Evolutionary conservation across 2,329 filamentous ascomycete species (phyloP).

Genomic region (Zalaria sp.): DNA sequence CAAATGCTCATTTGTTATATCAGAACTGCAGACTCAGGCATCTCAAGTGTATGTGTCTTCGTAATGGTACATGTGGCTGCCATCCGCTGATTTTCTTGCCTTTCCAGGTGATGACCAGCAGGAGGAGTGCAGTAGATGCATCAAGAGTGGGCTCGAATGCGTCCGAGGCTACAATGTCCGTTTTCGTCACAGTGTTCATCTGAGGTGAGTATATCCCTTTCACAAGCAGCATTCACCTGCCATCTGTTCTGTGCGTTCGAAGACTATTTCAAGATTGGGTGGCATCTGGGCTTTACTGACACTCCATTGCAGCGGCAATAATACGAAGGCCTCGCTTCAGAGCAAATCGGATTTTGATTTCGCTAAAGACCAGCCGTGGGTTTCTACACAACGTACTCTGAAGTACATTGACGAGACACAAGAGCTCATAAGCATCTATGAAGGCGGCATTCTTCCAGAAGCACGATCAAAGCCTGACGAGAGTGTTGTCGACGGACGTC

Average conservation of each 20-base stretch:
- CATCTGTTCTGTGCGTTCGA: no score
- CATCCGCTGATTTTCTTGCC: background rate
- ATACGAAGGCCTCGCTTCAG: no score
- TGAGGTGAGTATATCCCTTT: conserved; percentile 9
- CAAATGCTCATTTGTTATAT: no score
- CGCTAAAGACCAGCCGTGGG: conserved; percentile 15
- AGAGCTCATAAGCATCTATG: conserved; percentile 18
- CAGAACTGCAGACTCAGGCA: conserved; percentile 15
- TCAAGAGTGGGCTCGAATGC: conserved; percentile 16
- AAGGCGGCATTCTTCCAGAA: conserved; percentile 2
- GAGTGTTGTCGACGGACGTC: no score
- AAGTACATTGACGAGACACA: conserved; percentile 18
- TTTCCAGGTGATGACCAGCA: conserved; percentile 13
- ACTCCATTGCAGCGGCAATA: no score
- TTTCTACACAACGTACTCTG: conserved; percentile 14
- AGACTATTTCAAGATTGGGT: no score
- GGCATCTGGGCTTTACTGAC: no score
- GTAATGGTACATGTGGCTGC: background rate
- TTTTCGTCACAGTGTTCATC: conserved; percentile 17
- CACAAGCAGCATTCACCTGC: no score
- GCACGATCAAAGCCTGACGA: no score
- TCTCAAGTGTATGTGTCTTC: conserved; percentile 11
- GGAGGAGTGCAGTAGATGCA: conserved; percentile 14
- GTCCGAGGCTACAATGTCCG: conserved; percentile 18
- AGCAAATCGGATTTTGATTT: conserved; percentile 17